Conservation (phyloP, 2,329 filamentous ascomycete genomes). For the Cladosporium oxysporum region DNA sequence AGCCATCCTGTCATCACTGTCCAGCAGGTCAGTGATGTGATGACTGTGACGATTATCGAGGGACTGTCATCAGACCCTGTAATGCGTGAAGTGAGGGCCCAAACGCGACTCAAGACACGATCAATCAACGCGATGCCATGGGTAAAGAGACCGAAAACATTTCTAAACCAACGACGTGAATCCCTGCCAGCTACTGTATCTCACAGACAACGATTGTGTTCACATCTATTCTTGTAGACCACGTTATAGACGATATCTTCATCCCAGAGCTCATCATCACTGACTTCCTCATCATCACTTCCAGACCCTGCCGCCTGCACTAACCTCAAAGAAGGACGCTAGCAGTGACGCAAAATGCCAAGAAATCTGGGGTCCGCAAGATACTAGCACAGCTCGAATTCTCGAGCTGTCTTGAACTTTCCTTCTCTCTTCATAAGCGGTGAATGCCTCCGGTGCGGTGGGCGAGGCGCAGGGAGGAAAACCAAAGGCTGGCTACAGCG, state of each 20-base stretch:
- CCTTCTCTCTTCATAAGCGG: background rate
- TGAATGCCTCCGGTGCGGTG: too few relatives aligned
- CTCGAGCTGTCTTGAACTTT: background rate
- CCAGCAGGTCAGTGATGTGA: background rate
- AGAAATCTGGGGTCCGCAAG: background rate
- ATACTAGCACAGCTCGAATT: background rate
- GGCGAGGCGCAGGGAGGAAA: background rate
- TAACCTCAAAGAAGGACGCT: background rate
- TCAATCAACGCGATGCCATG: background rate
- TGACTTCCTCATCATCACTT: background rate
- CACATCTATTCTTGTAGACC: background rate
- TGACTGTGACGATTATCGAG: background rate
- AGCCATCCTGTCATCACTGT: too few relatives aligned
- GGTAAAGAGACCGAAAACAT: background rate
- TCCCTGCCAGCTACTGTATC: fast-evolving
- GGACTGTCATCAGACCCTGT: background rate
- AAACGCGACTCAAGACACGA: background rate
- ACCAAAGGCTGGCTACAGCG: background rate
- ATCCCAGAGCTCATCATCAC: background rate
- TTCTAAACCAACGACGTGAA: background rate
- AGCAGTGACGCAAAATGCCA: background rate
- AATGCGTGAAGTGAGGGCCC: background rate
- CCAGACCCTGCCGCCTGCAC: background rate
- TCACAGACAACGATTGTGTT: background rate
- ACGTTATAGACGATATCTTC: background rate